Percentiles rank a stretch among this genome's conserved stretches.
Conservation (phyloP, 441 rosid species). For the Populus tomentosa region DNA sequence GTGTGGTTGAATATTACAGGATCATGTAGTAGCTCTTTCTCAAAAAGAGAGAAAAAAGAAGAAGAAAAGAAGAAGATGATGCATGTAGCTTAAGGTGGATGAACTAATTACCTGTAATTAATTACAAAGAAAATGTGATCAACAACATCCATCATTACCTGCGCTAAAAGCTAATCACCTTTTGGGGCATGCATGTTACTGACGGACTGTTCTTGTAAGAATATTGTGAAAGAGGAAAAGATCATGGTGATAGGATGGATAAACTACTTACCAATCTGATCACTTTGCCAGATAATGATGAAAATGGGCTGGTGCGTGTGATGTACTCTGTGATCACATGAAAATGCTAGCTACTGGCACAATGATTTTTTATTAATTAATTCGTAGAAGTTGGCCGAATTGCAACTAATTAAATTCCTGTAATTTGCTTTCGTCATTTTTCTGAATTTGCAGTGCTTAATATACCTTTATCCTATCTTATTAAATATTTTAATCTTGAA, state of each 20-base stretch:
- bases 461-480: too few relatives aligned
- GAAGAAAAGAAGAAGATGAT: too few relatives aligned
- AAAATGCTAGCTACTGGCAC: neutral
- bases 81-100: neutral
- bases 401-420: neutral
- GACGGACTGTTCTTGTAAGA: neutral
- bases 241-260: neutral
- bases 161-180: conserved; percentile 3
- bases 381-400: neutral
- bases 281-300: neutral
- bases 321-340: neutral
- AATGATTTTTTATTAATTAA: neutral
- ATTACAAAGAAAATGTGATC: neutral
- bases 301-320: neutral
- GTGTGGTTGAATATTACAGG: too few relatives aligned
- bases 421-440: neutral
- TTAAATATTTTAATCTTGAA: too few relatives aligned
- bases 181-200: conserved; percentile 1
- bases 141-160: neutral
- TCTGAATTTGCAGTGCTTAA: too few relatives aligned
- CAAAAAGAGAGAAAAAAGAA: too few relatives aligned
- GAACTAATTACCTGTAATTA: neutral
- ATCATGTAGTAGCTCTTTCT: too few relatives aligned
- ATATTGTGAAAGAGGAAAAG: neutral
- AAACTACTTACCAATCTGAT: neutral